Evolutionary conservation across 176 grass and related monocot genomes (phyloP).

Genomic region (Puya raimondii): DNA sequence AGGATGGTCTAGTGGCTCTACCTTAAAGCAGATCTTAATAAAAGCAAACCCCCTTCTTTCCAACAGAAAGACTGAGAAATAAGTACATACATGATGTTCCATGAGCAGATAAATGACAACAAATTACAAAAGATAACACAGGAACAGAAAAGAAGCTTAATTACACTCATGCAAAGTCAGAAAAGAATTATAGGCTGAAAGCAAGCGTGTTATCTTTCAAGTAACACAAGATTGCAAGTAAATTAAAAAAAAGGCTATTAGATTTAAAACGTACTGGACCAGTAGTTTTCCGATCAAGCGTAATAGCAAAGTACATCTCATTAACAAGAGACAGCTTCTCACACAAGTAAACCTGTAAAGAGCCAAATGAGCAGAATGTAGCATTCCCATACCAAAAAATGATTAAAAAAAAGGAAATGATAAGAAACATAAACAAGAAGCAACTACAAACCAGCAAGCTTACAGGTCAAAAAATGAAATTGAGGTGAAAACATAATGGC

Average conservation of each 20-base stretch:
- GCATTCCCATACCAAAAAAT: slow-evolving; percentile 5
- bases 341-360: slow-evolving; percentile 87
- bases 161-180: not conserved
- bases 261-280: slow-evolving; percentile 59
- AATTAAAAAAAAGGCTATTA: not conserved
- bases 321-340: slow-evolving; percentile 94
- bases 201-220: not conserved
- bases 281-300: slow-evolving; percentile 81
- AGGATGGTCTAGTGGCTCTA: too few species aligned
- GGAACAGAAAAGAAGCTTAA: too few species aligned
- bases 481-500: not conserved
- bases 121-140: not conserved
- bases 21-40: too few species aligned
- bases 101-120: not conserved
- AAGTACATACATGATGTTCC: too few species aligned
- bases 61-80: too few species aligned
- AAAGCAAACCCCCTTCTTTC: too few species aligned
- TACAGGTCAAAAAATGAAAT: too few species aligned
- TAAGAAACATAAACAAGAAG: too few species aligned
- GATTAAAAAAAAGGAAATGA: not conserved
- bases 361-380: slow-evolving; percentile 7
- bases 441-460: too few species aligned
- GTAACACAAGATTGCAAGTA: slow-evolving; percentile 3
- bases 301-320: slow-evolving; percentile 99
- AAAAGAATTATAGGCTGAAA: too few species aligned